phyloP scores from a whole-genome alignment of 371 early-diverging fungal genomes.

The Fennellomyces sp. region DNA sequence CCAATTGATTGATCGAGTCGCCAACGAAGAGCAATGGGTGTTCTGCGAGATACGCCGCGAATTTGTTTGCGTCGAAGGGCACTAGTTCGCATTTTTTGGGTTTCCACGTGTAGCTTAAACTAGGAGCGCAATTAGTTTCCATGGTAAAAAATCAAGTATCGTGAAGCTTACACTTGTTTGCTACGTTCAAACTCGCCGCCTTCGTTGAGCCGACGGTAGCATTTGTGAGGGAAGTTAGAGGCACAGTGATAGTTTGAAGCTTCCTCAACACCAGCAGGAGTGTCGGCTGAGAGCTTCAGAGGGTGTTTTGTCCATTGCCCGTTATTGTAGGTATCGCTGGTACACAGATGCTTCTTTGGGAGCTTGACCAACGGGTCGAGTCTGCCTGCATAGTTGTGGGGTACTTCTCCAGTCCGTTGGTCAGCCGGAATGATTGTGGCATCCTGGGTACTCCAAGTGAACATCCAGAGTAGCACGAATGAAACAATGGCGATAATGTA shows the following conservation, averaged over 20 bases:
- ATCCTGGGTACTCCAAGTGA: conserved; percentile 21
- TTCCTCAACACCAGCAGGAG: conserved; percentile 16
- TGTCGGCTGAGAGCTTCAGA: conserved; percentile 10
- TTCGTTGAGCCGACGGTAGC: conserved; percentile 33
- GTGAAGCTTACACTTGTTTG: conserved; percentile 34
- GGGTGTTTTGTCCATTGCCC: conserved; percentile 41
- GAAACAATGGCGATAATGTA: conserved; percentile 13
- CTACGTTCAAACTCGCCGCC: conserved; percentile 30
- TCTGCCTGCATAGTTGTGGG: neutral
- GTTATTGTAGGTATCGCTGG: conserved; percentile 30
- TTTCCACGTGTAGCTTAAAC: conserved; percentile 44
- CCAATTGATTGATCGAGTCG: conserved; percentile 50
- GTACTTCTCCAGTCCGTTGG: conserved; percentile 1
- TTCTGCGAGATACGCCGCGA: conserved; percentile 32
- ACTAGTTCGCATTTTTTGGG: conserved; percentile 33
- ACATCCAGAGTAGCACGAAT: conserved; percentile 16
- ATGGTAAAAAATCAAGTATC: neutral
- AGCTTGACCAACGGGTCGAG: conserved; percentile 9
- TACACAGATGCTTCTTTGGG: conserved; percentile 26
- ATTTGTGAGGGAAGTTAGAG: conserved; percentile 43
- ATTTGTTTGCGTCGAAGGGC: conserved; percentile 21
- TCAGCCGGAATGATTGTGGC: conserved; percentile 7
- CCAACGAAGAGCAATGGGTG: conserved; percentile 47
- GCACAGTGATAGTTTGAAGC: conserved; percentile 38
- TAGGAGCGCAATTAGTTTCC: too few species aligned